Percentiles rank a stretch among this genome's conserved stretches.
These are phyloP conservation scores for Hyphopichia homilentoma DNA, from an alignment of 805 yeast genomes.

Conservation along the genomic window DNA sequence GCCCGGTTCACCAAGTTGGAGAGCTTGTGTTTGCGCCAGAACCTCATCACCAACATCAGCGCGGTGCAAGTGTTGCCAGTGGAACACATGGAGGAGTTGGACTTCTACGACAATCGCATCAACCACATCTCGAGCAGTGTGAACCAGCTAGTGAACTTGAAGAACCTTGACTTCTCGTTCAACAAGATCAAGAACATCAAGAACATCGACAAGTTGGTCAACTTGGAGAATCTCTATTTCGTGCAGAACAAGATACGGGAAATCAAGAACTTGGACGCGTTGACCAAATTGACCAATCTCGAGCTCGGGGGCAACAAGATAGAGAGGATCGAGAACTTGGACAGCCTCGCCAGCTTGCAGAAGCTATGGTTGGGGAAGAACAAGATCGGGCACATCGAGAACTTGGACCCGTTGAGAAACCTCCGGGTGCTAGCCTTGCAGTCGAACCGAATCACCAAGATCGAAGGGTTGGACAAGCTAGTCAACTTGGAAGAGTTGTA, in stretches of 20 bases:
- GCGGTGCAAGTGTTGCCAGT: constrained; percentile 55
- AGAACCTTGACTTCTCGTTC: constrained; percentile 76
- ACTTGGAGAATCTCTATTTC: constrained; percentile 69
- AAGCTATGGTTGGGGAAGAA: constrained; percentile 95
- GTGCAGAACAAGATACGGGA: constrained; percentile 83
- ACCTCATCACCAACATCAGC: constrained; percentile 68
- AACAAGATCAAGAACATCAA: constrained; percentile 85
- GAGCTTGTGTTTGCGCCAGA: constrained; percentile 74
- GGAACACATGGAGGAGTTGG: constrained; percentile 67
- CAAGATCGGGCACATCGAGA: constrained; percentile 60
- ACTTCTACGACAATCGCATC: constrained; percentile 88
- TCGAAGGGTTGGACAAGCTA: constrained; percentile 78
- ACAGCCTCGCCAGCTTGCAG: constrained; percentile 51
- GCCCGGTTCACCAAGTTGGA: constrained; percentile 55
- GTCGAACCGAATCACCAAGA: constrained; percentile 70
- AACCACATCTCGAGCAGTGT: constrained; percentile 76
- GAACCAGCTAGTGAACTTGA: constrained; percentile 54
- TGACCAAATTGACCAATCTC: constrained; percentile 57
- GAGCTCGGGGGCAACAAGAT: constrained; percentile 91
- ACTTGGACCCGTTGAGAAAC: constrained; percentile 55
- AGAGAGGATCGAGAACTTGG: constrained; percentile 54
- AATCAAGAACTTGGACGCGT: constrained; percentile 61
- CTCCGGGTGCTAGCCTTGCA: constrained; percentile 82
- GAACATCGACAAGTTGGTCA: constrained; percentile 60
- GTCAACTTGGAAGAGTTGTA: constrained; percentile 79